A percentile compares a stretch with the other conserved stretches of the same genome.
These are phyloP conservation scores for Davidsoniella neocaledoniae DNA, from an alignment of 2,329 filamentous ascomycete genomes.

Conservation along the genomic window DNA sequence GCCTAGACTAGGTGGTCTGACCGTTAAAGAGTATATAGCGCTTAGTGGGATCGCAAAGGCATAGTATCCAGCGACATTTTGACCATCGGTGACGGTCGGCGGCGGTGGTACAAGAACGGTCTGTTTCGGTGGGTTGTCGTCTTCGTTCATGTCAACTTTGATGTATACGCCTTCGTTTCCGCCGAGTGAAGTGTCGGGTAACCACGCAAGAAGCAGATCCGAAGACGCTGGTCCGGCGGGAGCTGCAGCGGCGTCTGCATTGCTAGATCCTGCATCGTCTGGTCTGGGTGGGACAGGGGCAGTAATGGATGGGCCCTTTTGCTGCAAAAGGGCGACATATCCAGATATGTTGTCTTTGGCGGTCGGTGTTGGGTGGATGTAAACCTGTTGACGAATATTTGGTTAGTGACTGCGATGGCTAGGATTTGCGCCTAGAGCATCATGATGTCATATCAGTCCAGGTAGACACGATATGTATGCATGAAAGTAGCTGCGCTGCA, in stretches of 20 bases:
- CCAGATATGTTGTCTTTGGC: conserved; percentile 91
- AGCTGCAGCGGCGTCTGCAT: conserved; percentile 17
- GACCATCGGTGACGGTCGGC: conserved; percentile 65
- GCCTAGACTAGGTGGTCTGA: conserved; percentile 80
- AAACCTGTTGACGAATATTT: conserved; percentile 46
- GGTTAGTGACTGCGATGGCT: not conserved
- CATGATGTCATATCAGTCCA: not conserved
- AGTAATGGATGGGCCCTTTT: conserved; percentile 41
- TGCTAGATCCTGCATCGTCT: not conserved
- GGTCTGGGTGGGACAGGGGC: conserved; percentile 16
- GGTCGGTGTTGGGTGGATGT: conserved; percentile 84
- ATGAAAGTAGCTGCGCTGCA: not conserved
- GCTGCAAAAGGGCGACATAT: conserved; percentile 83
- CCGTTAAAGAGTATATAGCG: conserved; percentile 76
- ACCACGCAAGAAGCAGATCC: conserved; percentile 77
- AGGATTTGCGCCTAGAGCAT: not conserved
- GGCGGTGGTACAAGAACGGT: conserved; percentile 84
- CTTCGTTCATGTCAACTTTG: conserved; percentile 81
- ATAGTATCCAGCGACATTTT: conserved; percentile 49
- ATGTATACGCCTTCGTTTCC: conserved; percentile 80
- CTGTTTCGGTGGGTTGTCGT: conserved; percentile 64
- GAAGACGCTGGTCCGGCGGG: conserved; percentile 37
- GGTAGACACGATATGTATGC: too few species aligned
- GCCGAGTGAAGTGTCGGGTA: conserved; percentile 76
- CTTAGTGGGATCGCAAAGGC: conserved; percentile 82